A percentile compares a stretch with the other conserved stretches of the same genome.
phyloP scores from a whole-genome alignment of 1,139 yeast genomes.

The Sugiyamaella pinicola region DNA sequence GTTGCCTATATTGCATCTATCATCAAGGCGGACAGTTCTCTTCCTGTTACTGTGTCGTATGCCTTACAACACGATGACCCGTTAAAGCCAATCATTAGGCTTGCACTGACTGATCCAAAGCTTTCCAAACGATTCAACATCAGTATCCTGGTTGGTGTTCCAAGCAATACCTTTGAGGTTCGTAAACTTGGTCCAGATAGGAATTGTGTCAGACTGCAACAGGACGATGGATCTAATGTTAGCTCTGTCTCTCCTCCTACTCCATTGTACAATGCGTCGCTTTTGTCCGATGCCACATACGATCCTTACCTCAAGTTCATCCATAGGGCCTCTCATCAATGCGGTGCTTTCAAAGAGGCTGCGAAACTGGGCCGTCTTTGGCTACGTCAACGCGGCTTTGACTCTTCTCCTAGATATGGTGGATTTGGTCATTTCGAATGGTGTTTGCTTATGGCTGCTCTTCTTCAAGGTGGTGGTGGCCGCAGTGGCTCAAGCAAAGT shows the following conservation, averaged over 20 bases:
- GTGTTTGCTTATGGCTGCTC: constrained; percentile 74
- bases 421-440: constrained; percentile 96
- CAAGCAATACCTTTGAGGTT: constrained; percentile 67
- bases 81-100: constrained; percentile 40
- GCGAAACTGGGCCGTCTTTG: constrained; percentile 84
- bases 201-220: constrained; percentile 57
- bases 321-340: constrained; percentile 71
- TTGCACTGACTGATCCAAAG: constrained; percentile 31
- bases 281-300: constrained; percentile 68
- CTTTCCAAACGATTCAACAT: constrained; percentile 57
- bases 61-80: constrained; percentile 49
- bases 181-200: constrained; percentile 78
- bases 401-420: constrained; percentile 54
- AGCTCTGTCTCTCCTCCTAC: constrained; percentile 61
- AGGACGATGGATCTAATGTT: constrained; percentile 33
- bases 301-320: constrained; percentile 72
- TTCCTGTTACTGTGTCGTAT: constrained; percentile 53
- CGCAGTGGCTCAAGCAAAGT: constrained; percentile 46
- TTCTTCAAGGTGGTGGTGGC: constrained; percentile 90
- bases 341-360: constrained; percentile 89
- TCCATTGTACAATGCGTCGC: constrained; percentile 80
- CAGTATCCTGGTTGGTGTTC: constrained; percentile 72
- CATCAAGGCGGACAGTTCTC: constrained; percentile 48
- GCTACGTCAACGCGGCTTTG: constrained; percentile 84
- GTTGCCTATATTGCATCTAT: constrained; percentile 66